phyloP scores from a whole-genome alignment of 1,284 basidiomycete species.

The Apiotrichum laibachii region DNA sequence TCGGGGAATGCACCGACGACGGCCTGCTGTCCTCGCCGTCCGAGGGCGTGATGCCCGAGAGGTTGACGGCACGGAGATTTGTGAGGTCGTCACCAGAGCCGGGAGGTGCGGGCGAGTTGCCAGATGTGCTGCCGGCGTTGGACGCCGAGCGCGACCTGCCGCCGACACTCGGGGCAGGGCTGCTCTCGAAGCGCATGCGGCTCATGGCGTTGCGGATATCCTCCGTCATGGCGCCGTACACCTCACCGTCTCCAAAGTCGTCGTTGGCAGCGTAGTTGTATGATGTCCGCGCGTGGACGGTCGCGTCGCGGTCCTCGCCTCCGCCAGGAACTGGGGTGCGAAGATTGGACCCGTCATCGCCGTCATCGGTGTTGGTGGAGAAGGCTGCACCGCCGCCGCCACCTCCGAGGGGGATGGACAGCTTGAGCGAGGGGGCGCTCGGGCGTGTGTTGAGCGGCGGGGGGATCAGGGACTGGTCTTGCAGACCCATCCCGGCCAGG shows the following conservation, averaged over 20 bases:
- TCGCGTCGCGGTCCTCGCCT: constrained; percentile 38
- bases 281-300: constrained; percentile 29
- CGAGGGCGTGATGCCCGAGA: neutral
- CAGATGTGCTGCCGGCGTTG: constrained; percentile 1
- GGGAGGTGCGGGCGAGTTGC: neutral
- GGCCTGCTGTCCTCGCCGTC: constrained; percentile 6
- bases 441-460: neutral
- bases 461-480: constrained; percentile 1
- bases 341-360: constrained; percentile 26
- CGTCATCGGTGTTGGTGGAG: constrained; percentile 15
- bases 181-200: constrained; percentile 25
- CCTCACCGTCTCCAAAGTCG: constrained; percentile 16
- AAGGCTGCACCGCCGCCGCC: constrained; percentile 15
- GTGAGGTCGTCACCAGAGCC: constrained; percentile 10
- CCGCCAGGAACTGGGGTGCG: constrained; percentile 24
- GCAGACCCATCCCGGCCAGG: constrained; percentile 5
- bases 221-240: constrained; percentile 40
- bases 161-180: constrained; percentile 4
- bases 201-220: constrained; percentile 39
- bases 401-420: constrained; percentile 36
- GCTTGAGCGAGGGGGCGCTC: constrained; percentile 26
- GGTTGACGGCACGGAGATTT: neutral
- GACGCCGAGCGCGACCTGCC: constrained; percentile 8
- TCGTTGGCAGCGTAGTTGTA: constrained; percentile 18
- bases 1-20: neutral